phyloP scores from a whole-genome alignment of 495 filamentous ascomycete species.

The Tirmania nivea region DNA sequence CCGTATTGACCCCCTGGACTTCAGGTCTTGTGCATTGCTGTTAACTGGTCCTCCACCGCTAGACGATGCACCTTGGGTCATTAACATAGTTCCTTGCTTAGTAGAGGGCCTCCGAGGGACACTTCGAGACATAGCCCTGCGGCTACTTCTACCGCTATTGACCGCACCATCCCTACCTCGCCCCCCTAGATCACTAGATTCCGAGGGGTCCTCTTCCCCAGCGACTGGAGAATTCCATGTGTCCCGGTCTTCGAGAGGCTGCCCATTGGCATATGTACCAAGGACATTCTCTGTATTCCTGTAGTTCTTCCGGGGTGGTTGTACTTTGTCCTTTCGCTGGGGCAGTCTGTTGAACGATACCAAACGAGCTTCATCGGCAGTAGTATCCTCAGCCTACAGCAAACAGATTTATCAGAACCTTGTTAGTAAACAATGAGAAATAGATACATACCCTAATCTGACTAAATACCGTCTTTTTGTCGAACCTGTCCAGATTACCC shows the following conservation, averaged over 20 bases:
- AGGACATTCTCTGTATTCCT: slow-evolving; percentile 86
- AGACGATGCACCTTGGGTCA: not conserved
- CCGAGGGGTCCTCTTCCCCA: slow-evolving; percentile 46
- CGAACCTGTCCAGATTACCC: slow-evolving; percentile 71
- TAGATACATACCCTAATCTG: slow-evolving; percentile 39
- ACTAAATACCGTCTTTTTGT: slow-evolving; percentile 73
- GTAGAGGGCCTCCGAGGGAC: not conserved
- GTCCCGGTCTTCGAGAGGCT: slow-evolving; percentile 13
- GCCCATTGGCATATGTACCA: slow-evolving; percentile 26
- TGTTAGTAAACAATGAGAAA: not conserved
- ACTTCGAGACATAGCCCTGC: slow-evolving; percentile 28
- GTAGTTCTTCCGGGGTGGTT: slow-evolving; percentile 68
- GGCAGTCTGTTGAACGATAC: slow-evolving; percentile 69
- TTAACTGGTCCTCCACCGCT: slow-evolving; percentile 23
- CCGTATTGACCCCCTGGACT: slow-evolving; percentile 15
- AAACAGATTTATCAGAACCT: not conserved
- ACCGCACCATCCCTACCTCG: slow-evolving; percentile 32
- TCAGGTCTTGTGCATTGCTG: slow-evolving; percentile 23
- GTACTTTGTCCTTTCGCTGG: slow-evolving; percentile 27
- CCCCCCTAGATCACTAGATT: slow-evolving; percentile 29
- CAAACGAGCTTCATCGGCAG: slow-evolving; percentile 70
- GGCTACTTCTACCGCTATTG: slow-evolving; percentile 33
- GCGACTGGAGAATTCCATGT: slow-evolving; percentile 22
- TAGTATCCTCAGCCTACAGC: slow-evolving; percentile 44
- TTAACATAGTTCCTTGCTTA: slow-evolving; percentile 16